Evolutionary conservation across 1,284 basidiomycete species (phyloP).

Genomic region (Puccinia polysora): DNA sequence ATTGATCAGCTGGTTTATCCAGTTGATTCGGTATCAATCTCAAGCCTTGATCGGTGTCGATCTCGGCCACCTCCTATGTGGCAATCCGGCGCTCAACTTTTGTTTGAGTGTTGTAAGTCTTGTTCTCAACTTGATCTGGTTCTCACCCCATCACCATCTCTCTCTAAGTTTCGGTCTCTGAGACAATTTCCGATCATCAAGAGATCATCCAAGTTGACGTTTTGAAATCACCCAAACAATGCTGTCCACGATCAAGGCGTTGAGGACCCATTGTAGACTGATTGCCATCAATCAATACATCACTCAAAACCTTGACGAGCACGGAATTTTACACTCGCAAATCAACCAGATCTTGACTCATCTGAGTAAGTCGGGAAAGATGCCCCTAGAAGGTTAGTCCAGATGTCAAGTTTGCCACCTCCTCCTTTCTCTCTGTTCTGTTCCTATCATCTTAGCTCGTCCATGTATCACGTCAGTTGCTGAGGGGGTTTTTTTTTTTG

Average conservation of each 20-base stretch:
- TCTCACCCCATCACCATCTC: not conserved
- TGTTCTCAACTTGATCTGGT: too few species aligned
- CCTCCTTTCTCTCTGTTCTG: too few species aligned
- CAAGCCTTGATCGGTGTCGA: slow-evolving; percentile 24
- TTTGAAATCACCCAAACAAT: too few species aligned
- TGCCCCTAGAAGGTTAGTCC: slow-evolving; percentile 39
- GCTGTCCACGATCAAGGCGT: too few species aligned
- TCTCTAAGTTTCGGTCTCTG: not conserved
- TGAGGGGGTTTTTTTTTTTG: too few species aligned
- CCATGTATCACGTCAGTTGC: too few species aligned
- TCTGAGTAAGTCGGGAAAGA: slow-evolving; percentile 14
- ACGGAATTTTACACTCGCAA: too few species aligned
- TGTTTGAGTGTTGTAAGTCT: slow-evolving; percentile 33
- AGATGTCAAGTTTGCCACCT: too few species aligned
- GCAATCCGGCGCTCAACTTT: slow-evolving; percentile 33
- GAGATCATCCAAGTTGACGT: too few species aligned
- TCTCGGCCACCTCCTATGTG: slow-evolving; percentile 20
- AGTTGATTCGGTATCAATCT: not conserved
- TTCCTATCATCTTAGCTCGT: too few species aligned
- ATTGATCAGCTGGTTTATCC: slow-evolving; percentile 30
- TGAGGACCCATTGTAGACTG: slow-evolving; percentile 41
- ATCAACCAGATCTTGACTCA: slow-evolving; percentile 24
- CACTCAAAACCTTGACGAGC: too few species aligned
- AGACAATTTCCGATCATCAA: too few species aligned
- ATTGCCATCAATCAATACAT: slow-evolving; percentile 22